phyloP scores from a whole-genome alignment of 2,329 filamentous ascomycete genomes.

The Fusarium pininemorale region DNA sequence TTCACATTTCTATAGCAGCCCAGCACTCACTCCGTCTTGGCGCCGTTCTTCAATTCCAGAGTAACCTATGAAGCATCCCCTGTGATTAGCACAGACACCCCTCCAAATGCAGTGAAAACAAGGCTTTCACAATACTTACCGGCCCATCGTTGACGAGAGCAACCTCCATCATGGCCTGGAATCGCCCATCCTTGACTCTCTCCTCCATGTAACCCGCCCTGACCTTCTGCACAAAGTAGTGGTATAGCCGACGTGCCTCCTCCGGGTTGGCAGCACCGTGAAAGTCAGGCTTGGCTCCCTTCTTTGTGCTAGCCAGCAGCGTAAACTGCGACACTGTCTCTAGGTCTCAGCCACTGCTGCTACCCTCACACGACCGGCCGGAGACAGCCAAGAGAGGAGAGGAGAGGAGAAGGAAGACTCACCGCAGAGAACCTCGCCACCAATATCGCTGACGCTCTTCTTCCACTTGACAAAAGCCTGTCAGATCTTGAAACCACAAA shows the following conservation, averaged over 20 bases:
- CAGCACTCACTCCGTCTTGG: constrained; percentile 12
- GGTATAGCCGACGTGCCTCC: constrained; percentile 83
- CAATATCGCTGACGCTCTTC: constrained; percentile 84
- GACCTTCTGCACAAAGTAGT: constrained; percentile 82
- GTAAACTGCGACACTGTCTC: constrained; percentile 96
- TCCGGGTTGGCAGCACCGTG: constrained; percentile 84
- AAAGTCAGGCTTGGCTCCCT: constrained; percentile 95
- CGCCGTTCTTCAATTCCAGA: constrained; percentile 39
- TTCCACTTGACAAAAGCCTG: constrained; percentile 75
- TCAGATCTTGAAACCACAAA: constrained; percentile 12
- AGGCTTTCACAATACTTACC: constrained; percentile 52
- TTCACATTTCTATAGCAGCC: background rate
- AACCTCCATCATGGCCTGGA: constrained; percentile 99
- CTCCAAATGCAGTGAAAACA: background rate
- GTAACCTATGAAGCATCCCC: constrained; percentile 36
- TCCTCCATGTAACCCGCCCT: constrained; percentile 75
- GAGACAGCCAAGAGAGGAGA: background rate
- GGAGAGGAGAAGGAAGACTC: constrained; percentile 32
- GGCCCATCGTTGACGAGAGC: constrained; percentile 87
- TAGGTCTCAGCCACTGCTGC: background rate
- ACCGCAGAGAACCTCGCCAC: constrained; percentile 95
- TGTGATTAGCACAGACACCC: background rate
- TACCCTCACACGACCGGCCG: background rate
- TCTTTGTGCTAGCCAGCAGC: constrained; percentile 89
- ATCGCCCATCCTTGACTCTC: constrained; percentile 91